These are phyloP conservation scores for Megacollybia marginata DNA, from an alignment of 768 basidiomycete genomes.

Conservation along the genomic window DNA sequence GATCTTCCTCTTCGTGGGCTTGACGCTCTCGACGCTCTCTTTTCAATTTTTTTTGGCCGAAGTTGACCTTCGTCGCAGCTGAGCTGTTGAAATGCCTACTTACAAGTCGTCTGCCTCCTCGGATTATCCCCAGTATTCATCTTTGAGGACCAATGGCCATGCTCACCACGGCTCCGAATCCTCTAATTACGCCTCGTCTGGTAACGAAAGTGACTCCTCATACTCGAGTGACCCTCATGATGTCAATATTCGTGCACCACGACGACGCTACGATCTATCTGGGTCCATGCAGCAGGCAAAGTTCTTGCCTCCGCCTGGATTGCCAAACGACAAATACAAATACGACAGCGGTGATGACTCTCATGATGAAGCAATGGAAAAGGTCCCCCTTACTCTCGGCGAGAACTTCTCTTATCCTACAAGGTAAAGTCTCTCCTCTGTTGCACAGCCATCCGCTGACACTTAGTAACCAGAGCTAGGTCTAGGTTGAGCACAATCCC, in stretches of 20 bases:
- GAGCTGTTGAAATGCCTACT: not conserved
- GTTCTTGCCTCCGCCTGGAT: not conserved
- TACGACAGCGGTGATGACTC: not conserved
- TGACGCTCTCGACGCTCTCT: not conserved
- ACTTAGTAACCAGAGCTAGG: not conserved
- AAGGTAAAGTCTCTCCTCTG: not conserved
- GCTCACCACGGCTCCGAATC: not conserved
- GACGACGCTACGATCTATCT: not conserved
- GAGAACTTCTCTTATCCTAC: slow-evolving; percentile 3
- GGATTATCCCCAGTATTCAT: not conserved
- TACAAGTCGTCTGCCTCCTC: not conserved
- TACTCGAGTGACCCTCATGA: not conserved
- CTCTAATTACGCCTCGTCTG: not conserved
- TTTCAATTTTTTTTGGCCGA: not conserved
- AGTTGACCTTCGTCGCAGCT: not conserved
- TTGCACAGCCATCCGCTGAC: not conserved
- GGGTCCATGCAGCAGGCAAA: too few relatives aligned
- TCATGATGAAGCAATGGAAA: not conserved
- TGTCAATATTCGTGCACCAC: not conserved
- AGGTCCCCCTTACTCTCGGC: not conserved
- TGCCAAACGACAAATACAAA: not conserved
- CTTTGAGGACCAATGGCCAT: not conserved
- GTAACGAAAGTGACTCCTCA: not conserved
- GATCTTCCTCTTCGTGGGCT: not conserved
- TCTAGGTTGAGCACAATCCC: not conserved